Evolutionary conservation across 1,139 yeast genomes (phyloP).

Genomic region (Diutina rugosa): DNA sequence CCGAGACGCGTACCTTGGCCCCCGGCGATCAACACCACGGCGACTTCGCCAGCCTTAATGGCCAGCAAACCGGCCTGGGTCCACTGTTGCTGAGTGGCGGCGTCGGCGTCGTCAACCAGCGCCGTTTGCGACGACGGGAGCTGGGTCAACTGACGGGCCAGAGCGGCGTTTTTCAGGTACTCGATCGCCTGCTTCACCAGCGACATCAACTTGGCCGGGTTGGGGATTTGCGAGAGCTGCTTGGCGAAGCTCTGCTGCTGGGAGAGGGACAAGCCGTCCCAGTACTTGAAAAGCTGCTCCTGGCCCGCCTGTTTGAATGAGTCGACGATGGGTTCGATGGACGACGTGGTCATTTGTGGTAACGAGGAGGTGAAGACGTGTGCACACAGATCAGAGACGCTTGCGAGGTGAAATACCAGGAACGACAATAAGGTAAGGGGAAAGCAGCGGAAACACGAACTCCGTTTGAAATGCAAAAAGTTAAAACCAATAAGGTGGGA

Average conservation of each 20-base stretch:
- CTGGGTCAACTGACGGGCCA: constrained; percentile 30
- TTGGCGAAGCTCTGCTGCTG: constrained; percentile 18
- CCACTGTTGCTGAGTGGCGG: constrained; percentile 30
- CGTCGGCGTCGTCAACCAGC: constrained; percentile 28
- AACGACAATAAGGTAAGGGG: not conserved
- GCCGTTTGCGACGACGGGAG: constrained; percentile 38
- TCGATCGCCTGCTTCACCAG: constrained; percentile 38
- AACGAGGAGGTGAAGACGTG: not conserved
- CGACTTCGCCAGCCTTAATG: constrained; percentile 63
- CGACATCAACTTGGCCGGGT: constrained; percentile 25
- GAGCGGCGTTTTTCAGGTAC: constrained; percentile 18
- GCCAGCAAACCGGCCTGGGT: constrained; percentile 49
- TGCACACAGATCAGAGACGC: not conserved
- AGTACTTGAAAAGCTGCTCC: constrained; percentile 28
- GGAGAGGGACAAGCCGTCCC: constrained; percentile 17
- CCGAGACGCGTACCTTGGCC: constrained; percentile 97
- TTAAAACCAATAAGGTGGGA: not conserved
- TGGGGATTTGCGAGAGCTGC: constrained; percentile 27
- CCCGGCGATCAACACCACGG: constrained; percentile 88
- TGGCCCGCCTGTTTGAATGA: constrained; percentile 35
- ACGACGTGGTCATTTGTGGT: not conserved
- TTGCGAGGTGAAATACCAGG: not conserved
- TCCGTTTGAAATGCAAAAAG: not conserved
- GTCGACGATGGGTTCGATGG: constrained; percentile 4
- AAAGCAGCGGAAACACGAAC: not conserved